Evolutionary conservation across 305 asterid genomes (phyloP), one percentile per base, ranked within the genome.

Genomic region (Ajuga reptans): DNA sequence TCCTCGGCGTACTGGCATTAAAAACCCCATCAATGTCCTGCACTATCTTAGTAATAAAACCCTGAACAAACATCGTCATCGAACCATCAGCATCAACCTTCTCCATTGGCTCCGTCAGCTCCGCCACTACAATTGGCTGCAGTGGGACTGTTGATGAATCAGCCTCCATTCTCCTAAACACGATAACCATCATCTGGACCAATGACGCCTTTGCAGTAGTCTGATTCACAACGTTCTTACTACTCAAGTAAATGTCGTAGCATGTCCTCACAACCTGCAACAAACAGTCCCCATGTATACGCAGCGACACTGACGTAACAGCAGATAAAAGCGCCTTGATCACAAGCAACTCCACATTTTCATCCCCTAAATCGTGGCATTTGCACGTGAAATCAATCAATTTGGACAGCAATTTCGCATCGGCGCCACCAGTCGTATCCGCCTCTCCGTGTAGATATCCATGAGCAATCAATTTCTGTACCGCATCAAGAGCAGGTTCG

Each of bases 81-180:
- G 91, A 81, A 68, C 89, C 96, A 71, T 92, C 97, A 34, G 71
- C 84, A 78, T 90, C 98, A 8, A 90, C 77, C 82, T 91, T 91
- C 81, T 91, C 96, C 46, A 81, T 83, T 0, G 96, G 96, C 39
- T 85, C 97, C 92, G 92, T 93, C 56, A 89, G 73, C 81, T 93
- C 97, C 3, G 97, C 99, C 66, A 93, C 96, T 52, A 93, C 97
- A 66, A 93, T 91, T 29, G 99, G 99, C 80, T 91, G 94, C 77
- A 87, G 71, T 0, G 97, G 97, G 69, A 91, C 97, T 0, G 99
- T 93, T 2, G 96, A 86, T 10, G 95, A 86, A 79, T 93, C 99
- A 3, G 99, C 99, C 91, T 93, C 99, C 99, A 93, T 93, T 73
- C 99, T 86, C 74, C 97, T 75, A 56, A 93, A 93, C 72, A 93